Evolutionary conservation across 768 basidiomycete genomes (phyloP), one percentile per base, ranked within the genome.

Genomic region (Agaricus sinodeliciosus): DNA sequence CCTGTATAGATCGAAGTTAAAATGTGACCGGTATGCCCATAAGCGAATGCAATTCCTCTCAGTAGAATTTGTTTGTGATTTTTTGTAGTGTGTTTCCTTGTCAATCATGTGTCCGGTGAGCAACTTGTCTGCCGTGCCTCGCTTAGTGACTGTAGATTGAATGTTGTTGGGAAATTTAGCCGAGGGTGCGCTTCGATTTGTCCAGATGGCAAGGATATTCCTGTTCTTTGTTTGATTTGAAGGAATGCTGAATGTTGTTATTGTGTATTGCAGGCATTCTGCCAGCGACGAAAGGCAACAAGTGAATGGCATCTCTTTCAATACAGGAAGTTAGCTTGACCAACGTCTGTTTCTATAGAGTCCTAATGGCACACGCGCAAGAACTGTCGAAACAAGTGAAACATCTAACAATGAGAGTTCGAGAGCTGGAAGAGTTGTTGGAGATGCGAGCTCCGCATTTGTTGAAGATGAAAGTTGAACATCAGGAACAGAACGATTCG

Each of bases 231-330:
- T 36, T 13, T 27, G 9, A 9, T 31, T 42, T 11, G 7, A 2
- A 5, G 11, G 11, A 8, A 8, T 7, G 3, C 31, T 31, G 45
- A 40, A 42, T 22, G 28, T 16, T 13, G 34, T 40, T 25, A 36
- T 36, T 7, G 16, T 22, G 39, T 35, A 39, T 13, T n/a, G 3
- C 45, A 67, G 79, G 77, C 28, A 77, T 73, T 25, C 59, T 80
- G 57, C 67, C 75, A 6, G 77, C 79, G 22, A 80, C 77, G 42
- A 80, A 79, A 59, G 77, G 79, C 54, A 80, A 79, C 66, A 79
- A 79, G 79, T 78, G 57, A 36, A 71, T 53, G 9, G 31, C 3
- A 22, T 16, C 12, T 39, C 37, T 39, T 9, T 19, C 7, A 22
- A 16, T 8, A 15, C 9, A 18, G 16, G 15, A 1, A 35, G 7